A percentile compares a stretch with the other conserved stretches of the same genome.
phyloP scores from a whole-genome alignment of 768 basidiomycete species.

The Amanita polypyramis region DNA sequence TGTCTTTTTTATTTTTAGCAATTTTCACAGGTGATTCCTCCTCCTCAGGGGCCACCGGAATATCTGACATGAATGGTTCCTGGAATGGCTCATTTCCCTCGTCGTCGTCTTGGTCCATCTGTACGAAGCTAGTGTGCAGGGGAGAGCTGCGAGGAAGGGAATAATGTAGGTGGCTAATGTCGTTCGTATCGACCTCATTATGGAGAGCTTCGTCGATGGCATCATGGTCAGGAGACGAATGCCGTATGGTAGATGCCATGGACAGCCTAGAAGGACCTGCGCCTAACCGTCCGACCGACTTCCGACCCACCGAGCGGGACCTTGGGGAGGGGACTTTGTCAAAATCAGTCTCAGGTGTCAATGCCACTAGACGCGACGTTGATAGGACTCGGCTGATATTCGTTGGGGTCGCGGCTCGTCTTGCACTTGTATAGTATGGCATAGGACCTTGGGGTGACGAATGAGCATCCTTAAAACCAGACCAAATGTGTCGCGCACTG shows the following conservation, averaged over 20 bases:
- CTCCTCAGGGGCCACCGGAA: conserved; percentile 14
- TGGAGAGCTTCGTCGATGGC: conserved; percentile 19
- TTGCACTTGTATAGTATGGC: conserved; percentile 29
- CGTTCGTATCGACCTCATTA: conserved; percentile 16
- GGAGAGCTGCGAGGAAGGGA: conserved; percentile 16
- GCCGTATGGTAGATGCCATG: conserved; percentile 8
- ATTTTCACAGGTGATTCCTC: conserved; percentile 10
- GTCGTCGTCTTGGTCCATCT: conserved; percentile 31
- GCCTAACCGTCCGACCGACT: conserved; percentile 22
- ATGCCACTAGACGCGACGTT: conserved; percentile 37
- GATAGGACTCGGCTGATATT: conserved; percentile 25
- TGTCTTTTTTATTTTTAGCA: conserved; percentile 15
- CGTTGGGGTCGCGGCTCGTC: conserved; percentile 30
- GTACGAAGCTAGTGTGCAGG: conserved; percentile 34
- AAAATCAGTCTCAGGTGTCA: conserved; percentile 46
- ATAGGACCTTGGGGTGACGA: conserved; percentile 25
- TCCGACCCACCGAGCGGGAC: conserved; percentile 19
- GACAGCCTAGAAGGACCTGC: conserved; percentile 32
- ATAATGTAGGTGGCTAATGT: conserved; percentile 16
- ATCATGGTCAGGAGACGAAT: conserved; percentile 12
- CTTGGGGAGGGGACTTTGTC: conserved; percentile 56
- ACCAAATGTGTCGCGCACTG: conserved; percentile 32
- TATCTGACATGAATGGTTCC: conserved; percentile 12
- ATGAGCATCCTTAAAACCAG: not conserved
- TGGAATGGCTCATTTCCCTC: conserved; percentile 21